A percentile compares a stretch with the other conserved stretches of the same genome.
Conservation (phyloP, 2,329 filamentous ascomycete genomes). For the Dothistroma septosporum region DNA sequence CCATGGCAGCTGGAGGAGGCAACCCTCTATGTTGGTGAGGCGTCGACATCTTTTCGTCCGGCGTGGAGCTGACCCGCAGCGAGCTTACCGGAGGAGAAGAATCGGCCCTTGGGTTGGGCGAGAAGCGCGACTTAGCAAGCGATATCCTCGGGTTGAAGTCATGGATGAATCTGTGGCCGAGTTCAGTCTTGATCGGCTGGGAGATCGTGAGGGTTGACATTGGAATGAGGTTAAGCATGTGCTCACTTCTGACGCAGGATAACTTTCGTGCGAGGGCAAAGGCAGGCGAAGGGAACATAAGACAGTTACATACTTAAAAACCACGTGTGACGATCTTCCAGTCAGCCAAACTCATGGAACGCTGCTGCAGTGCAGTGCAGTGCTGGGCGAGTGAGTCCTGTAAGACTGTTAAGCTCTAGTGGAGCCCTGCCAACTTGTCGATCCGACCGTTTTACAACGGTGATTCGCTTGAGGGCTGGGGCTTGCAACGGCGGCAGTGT, state of each 20-base stretch:
- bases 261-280: slow-evolving; percentile 10
- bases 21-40: slow-evolving; percentile 52
- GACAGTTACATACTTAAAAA: slow-evolving; percentile 19
- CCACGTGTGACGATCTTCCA: slow-evolving; percentile 16
- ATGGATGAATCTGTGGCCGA: slow-evolving; percentile 47
- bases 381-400: not conserved
- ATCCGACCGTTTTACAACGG: slow-evolving; percentile 14
- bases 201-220: slow-evolving; percentile 50
- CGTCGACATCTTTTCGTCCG: slow-evolving; percentile 44
- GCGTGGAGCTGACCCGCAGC: slow-evolving; percentile 40
- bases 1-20: slow-evolving; percentile 52
- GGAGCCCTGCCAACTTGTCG: slow-evolving; percentile 21
- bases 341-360: slow-evolving; percentile 14
- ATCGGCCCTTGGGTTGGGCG: slow-evolving; percentile 40
- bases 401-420: slow-evolving; percentile 16
- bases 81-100: slow-evolving; percentile 34
- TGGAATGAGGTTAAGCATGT: slow-evolving; percentile 22
- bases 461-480: slow-evolving; percentile 18
- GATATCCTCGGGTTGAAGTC: slow-evolving; percentile 44
- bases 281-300: slow-evolving; percentile 14
- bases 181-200: slow-evolving; percentile 46
- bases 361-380: slow-evolving; percentile 7
- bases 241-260: slow-evolving; percentile 12
- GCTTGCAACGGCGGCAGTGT: slow-evolving; percentile 13
- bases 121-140: slow-evolving; percentile 38